Percentiles rank a stretch among this genome's conserved stretches.
Evolutionary conservation across 129 eudicot species (phyloP).

Genomic region (Escallonia rubra): DNA sequence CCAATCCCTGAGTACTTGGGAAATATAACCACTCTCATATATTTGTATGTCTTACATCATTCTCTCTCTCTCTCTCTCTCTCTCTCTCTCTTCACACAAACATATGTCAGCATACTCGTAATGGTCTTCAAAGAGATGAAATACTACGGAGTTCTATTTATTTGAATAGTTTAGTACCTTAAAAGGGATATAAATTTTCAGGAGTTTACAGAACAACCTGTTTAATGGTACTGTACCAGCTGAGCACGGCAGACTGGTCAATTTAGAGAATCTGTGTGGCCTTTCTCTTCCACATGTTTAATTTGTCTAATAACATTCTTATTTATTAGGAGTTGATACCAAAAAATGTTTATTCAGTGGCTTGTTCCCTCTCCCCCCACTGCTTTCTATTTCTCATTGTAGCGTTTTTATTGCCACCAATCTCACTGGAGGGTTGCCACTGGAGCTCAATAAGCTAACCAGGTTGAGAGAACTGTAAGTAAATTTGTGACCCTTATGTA

Average conservation of each 20-base stretch:
- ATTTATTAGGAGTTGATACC: too few relatives aligned
- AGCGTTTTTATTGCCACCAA: constrained; percentile 46
- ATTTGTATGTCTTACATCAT: constrained; percentile 30
- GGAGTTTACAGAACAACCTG: constrained; percentile 51
- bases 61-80: too few relatives aligned
- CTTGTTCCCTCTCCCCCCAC: too few relatives aligned
- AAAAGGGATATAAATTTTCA: constrained; percentile 15
- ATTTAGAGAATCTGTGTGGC: constrained; percentile 37
- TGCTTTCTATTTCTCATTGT: constrained; percentile 1
- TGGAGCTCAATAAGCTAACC: constrained; percentile 33
- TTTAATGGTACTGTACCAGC: constrained; percentile 55
- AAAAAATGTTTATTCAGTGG: too few relatives aligned
- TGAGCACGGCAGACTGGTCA: constrained; percentile 48
- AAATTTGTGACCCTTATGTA: not conserved
- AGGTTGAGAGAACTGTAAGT: constrained; percentile 62
- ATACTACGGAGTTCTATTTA: not conserved
- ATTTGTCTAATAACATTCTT: too few relatives aligned
- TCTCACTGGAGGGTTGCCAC: constrained; percentile 58
- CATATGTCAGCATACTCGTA: too few relatives aligned
- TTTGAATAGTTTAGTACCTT: not conserved
- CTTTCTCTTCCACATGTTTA: not conserved
- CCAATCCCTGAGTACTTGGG: constrained; percentile 56
- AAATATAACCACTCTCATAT: constrained; percentile 39
- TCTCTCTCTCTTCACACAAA: not conserved
- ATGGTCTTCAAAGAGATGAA: not conserved